Base-by-base conservation (phyloP, 2,329 filamentous ascomycete genomes). In the Penicillium crustosum region DNA sequence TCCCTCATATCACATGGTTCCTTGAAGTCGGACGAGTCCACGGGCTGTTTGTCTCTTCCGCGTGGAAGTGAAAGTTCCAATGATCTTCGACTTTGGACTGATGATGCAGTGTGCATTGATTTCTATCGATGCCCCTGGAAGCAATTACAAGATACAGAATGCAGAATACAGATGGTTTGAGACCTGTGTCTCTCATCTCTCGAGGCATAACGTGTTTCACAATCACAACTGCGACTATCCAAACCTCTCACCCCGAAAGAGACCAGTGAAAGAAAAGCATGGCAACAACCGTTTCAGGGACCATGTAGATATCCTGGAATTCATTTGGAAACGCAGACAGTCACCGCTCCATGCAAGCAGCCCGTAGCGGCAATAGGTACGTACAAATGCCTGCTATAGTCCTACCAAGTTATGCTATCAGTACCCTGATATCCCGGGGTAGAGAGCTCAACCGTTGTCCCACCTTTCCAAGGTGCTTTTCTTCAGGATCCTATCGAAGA, bases 161-260 rank as follows among this genome's bases (percentile, higher is more conserved):
- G 17, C 33, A 35, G 13, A 17, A 35, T 6, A 23, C 15, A 25
- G n/a, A 49, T 23, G 43, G 35, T 43, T 54, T 61, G 57, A 54
- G 61, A 60, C 58, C 54, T 50, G 55, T 64, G 59, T 61, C 59
- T 63, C 60, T 60, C 27, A 59, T 53, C 54, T 66, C 35, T 73
- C 71, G 71, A 74, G 70, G 67, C 60, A 63, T 68, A 59, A 60
- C 56, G 50, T 63, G 68, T 72, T 70, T 66, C 68, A 73, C 69
- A 63, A 45, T 58, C 41, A 53, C 56, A 59, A 58, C 66, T 71
- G 68, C 66, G 65, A 64, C 60, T 68, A 72, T 60, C 67, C 69
- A 69, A 68, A 42, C 48, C 21, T 23, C 43, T 23, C 7, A 15
- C 59, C 55, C 61, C 27, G 2, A n/a, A 52, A 36, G 65, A 63